These are phyloP conservation scores for Dittrichia graveolens DNA, from an alignment of 129 eudicot genomes.

Conservation along the genomic window DNA sequence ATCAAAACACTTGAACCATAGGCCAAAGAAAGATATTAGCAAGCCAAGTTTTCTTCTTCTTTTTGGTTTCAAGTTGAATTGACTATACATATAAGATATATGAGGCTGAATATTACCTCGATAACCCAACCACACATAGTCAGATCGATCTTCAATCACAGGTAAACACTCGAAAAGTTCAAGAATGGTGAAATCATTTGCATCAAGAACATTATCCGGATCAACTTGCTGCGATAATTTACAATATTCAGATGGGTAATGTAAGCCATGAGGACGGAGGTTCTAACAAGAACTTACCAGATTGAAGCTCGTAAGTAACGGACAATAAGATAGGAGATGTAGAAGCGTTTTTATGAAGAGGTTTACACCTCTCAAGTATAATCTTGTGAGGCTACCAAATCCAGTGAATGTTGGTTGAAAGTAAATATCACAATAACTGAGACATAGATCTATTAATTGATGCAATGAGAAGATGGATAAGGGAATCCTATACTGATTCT, in stretches of 20 bases:
- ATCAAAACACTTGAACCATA: background rate
- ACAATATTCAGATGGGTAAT: background rate
- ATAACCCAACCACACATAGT: background rate
- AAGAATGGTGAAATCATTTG: background rate
- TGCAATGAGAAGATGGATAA: background rate
- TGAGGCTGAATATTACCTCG: background rate
- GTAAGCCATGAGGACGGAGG: too few species aligned
- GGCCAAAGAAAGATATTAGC: background rate
- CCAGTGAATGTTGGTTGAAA: background rate
- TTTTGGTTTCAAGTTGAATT: background rate
- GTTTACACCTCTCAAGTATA: background rate
- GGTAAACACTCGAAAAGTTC: conserved; percentile 12
- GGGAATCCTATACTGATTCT: background rate
- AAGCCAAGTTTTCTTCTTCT: too few species aligned
- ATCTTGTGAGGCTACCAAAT: conserved; percentile 9
- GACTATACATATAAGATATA: background rate
- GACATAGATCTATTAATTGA: conserved; percentile 2
- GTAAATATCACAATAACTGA: background rate
- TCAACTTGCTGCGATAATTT: background rate
- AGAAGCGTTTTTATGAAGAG: background rate
- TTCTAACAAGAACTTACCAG: background rate
- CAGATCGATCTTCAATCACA: background rate
- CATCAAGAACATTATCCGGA: too few species aligned
- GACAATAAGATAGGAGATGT: conserved; percentile 7
- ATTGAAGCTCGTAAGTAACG: background rate